Evolutionary conservation across 75 land plant genomes (phyloP), one percentile per base, ranked within the genome.

Genomic region (Pinus tabuliformis): DNA sequence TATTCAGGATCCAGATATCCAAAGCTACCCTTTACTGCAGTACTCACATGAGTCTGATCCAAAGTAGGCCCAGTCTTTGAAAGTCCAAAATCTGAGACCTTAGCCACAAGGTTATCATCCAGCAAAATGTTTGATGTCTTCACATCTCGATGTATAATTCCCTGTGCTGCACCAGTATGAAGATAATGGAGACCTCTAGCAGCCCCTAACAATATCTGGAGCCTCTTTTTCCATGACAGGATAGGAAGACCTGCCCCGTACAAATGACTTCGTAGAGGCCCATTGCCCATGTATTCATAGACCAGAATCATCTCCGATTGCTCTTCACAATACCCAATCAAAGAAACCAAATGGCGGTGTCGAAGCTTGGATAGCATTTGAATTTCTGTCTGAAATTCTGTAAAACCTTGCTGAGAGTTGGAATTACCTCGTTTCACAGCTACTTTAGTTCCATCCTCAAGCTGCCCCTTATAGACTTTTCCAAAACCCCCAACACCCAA

Each of bases 401-500:
- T 82, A 42, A 96, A 24, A 17, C 97, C 99, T 75, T 96, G 99
- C 76, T 93, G 91, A 2, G 94, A 96, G 57, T 84, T 76, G 6
- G 99, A 92, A 66, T 96, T 96, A 12, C 94, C 99, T 36, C 99
- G 78, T 79, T 96, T 96, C 17, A 96, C 94, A 7, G 99, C 99
- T 12, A 93, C 92, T 56, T 74, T 83, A 21, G 86, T 88, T 12
- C 94, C 97, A 75, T 91, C 92, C 60, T 88, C 90, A 8, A 93
- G 75, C 13, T 82, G 83, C 22, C 99, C 96, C 64, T 87, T 90
- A 82, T 91, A 93, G 6, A 96, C 93, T 78, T 94, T 88, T 5
- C 99, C 99, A 72, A 96, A 96, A 7, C 98, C 98, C 24, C 98
- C 98, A n/a, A 93, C 91, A 36, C 98, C 98, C 74, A 95, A 89